Conservation (phyloP, 495 filamentous ascomycete genomes). For the Aspergillus steynii region DNA sequence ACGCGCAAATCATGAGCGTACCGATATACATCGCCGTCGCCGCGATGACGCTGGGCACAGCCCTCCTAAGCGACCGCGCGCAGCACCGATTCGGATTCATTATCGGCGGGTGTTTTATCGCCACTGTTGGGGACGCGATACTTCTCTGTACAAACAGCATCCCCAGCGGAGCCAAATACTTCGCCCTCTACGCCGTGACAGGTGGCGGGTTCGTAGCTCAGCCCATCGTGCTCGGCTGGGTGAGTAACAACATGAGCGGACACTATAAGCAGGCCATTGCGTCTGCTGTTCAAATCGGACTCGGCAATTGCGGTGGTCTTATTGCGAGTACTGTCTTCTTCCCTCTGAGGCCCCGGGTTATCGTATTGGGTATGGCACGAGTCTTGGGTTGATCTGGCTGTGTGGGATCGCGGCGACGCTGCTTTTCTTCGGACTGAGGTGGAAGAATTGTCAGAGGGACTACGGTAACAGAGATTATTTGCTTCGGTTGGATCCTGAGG, state of each 20-base stretch:
- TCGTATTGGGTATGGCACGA: slow-evolving; percentile 46
- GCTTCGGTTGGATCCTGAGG: slow-evolving; percentile 37
- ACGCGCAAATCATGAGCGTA: slow-evolving; percentile 54
- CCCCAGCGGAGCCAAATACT: slow-evolving; percentile 43
- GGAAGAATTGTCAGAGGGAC: slow-evolving; percentile 56
- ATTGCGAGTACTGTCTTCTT: slow-evolving; percentile 54
- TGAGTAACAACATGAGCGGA: slow-evolving; percentile 54
- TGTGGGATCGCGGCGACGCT: slow-evolving; percentile 40
- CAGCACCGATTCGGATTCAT: slow-evolving; percentile 53
- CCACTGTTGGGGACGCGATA: slow-evolving; percentile 50
- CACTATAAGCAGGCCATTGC: slow-evolving; percentile 58
- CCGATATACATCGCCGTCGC: slow-evolving; percentile 55
- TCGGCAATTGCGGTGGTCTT: slow-evolving; percentile 55
- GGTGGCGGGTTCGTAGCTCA: slow-evolving; percentile 46
- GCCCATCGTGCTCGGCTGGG: slow-evolving; percentile 52
- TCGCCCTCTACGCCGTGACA: slow-evolving; percentile 48
- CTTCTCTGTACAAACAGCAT: slow-evolving; percentile 41
- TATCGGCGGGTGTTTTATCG: slow-evolving; percentile 42
- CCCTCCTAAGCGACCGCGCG: slow-evolving; percentile 46
- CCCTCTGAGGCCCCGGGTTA: slow-evolving; percentile 48
- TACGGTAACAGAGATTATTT: slow-evolving; percentile 52
- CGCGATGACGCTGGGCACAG: slow-evolving; percentile 43
- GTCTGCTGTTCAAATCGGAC: slow-evolving; percentile 49
- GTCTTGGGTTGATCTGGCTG: slow-evolving; percentile 50
- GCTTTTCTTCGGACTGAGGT: slow-evolving; percentile 43